Conservation (phyloP, 2,329 filamentous ascomycete species). For the Talaromyces funiculosus region DNA sequence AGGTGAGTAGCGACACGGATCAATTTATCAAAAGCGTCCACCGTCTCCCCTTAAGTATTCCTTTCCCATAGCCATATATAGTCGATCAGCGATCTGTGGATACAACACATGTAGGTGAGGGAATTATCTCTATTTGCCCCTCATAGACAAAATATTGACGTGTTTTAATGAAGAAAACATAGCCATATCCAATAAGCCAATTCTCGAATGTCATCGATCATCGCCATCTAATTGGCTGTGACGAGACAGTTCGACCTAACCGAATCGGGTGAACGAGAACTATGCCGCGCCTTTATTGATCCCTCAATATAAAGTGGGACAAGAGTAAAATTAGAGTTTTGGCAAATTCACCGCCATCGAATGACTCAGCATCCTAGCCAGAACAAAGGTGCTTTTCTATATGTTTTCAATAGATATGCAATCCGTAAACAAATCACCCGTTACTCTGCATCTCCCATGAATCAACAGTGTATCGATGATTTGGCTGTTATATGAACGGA, state of each 20-base stretch:
- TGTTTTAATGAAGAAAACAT: neutral
- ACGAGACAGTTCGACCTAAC: neutral
- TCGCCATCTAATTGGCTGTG: neutral
- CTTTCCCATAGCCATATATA: no score
- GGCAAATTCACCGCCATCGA: neutral
- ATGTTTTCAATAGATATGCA: neutral
- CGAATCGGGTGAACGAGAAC: neutral
- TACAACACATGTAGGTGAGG: neutral
- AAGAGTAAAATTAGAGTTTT: no score
- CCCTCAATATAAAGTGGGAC: neutral
- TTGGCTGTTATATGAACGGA: constrained; percentile 23
- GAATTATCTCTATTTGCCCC: no score
- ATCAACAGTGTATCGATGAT: constrained; percentile 18
- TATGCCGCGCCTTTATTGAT: neutral
- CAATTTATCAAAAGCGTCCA: neutral
- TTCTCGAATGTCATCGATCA: neutral
- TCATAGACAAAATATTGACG: no score
- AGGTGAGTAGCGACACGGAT: neutral
- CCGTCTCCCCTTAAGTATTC: neutral
- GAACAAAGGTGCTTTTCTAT: neutral
- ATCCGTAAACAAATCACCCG: neutral
- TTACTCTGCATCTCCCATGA: constrained; percentile 16
- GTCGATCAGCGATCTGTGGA: neutral
- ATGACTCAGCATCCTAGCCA: neutral
- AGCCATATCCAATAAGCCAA: neutral